Conservation (phyloP, 345 rosid species). For the Eucalyptus tenuipes region DNA sequence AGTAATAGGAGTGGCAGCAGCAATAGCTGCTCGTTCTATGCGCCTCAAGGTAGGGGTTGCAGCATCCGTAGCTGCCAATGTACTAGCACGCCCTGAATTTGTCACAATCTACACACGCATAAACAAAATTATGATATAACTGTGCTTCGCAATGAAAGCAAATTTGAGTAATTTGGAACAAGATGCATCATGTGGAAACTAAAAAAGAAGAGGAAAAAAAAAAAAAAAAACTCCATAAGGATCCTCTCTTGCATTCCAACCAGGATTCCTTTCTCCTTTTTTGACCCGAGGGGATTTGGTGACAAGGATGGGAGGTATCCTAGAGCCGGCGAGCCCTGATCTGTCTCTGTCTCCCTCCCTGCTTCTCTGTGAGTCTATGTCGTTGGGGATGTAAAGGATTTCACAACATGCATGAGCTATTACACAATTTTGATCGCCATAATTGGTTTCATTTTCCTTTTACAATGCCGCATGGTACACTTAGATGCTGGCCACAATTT, state of each 20-base stretch:
- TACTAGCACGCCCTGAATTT: constrained; percentile 88
- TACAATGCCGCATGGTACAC: neutral
- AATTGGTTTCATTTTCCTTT: neutral
- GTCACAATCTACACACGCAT: constrained; percentile 65
- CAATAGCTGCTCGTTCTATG: constrained; percentile 97
- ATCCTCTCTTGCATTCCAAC: neutral
- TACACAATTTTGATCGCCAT: neutral
- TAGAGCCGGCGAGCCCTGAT: neutral
- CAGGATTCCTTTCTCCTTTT: neutral
- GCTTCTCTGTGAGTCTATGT: neutral
- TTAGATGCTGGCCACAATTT: neutral
- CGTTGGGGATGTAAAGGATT: neutral
- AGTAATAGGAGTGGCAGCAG: constrained; percentile 96
- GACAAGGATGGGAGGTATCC: neutral
- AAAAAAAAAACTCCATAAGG: neutral
- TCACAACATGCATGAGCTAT: neutral
- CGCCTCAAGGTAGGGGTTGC: constrained; percentile 96
- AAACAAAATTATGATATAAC: neutral
- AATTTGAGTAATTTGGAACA: neutral
- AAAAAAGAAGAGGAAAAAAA: neutral
- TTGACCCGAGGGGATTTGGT: neutral
- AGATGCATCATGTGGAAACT: neutral
- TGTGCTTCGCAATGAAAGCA: neutral
- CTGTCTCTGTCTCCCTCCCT: neutral
- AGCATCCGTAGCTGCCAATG: constrained; percentile 95